phyloP scores from a whole-genome alignment of 192 early-diverging fungal species.

The Backusella luteola region DNA sequence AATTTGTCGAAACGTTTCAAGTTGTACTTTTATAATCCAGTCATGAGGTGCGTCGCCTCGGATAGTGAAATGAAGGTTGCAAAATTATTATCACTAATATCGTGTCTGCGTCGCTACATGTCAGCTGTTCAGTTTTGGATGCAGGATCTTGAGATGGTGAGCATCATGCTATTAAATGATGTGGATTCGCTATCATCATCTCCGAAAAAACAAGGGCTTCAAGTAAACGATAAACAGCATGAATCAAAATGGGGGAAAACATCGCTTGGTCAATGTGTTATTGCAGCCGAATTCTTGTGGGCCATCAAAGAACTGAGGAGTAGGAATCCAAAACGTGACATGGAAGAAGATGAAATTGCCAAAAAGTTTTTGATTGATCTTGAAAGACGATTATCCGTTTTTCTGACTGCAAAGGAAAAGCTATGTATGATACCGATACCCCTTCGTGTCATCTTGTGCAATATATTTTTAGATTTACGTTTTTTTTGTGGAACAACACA shows the following conservation, averaged over 20 bases:
- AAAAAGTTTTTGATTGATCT: conserved; percentile 60
- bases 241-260: conserved; percentile 43
- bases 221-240: background rate
- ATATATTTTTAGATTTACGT: conserved; percentile 53
- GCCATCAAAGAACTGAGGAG: conserved; percentile 39
- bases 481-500: conserved; percentile 57
- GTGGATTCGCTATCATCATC: conserved; percentile 30
- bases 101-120: conserved; percentile 44
- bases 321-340: conserved; percentile 27
- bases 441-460: conserved; percentile 46
- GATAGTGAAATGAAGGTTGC: conserved; percentile 44
- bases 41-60: conserved; percentile 54
- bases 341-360: conserved; percentile 45
- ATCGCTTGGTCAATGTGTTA: conserved; percentile 52
- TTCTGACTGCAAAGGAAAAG: conserved; percentile 50
- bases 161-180: conserved; percentile 50
- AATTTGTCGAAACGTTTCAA: conserved; percentile 38
- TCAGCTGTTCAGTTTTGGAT: conserved; percentile 52
- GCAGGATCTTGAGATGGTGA: conserved; percentile 54
- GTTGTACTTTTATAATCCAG: conserved; percentile 47
- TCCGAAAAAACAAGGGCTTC: background rate
- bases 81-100: conserved; percentile 42
- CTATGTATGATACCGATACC: conserved; percentile 45
- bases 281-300: conserved; percentile 51
- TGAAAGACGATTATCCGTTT: conserved; percentile 49